Evolutionary conservation across 768 basidiomycete genomes (phyloP).

Genomic region (Boletus bicolor): DNA sequence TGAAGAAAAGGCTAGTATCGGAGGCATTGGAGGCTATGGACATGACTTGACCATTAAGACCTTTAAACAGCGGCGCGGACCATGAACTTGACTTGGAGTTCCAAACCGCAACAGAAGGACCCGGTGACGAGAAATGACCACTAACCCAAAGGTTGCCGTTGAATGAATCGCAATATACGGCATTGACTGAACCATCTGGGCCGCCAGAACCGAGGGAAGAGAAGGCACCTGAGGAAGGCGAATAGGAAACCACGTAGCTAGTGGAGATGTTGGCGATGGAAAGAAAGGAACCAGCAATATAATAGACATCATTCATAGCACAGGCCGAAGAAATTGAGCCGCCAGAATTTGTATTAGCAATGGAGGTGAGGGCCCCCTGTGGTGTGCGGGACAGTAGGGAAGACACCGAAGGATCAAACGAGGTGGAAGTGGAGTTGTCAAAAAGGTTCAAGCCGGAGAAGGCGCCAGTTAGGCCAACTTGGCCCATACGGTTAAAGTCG

Average conservation of each 20-base stretch:
- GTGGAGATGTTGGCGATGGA: slow-evolving; percentile 59
- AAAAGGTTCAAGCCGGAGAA: slow-evolving; percentile 86
- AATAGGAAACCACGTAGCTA: slow-evolving; percentile 76
- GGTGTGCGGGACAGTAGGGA: slow-evolving; percentile 64
- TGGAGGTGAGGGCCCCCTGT: slow-evolving; percentile 61
- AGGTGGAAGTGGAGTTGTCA: slow-evolving; percentile 49
- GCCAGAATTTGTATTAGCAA: slow-evolving; percentile 79
- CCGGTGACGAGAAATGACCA: slow-evolving; percentile 69
- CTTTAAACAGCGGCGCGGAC: slow-evolving; percentile 77
- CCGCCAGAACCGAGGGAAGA: slow-evolving; percentile 62
- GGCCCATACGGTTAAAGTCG: slow-evolving; percentile 85
- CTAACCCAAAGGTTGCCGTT: slow-evolving; percentile 73
- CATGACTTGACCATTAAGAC: slow-evolving; percentile 65
- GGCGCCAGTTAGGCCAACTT: slow-evolving; percentile 81
- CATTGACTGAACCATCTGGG: slow-evolving; percentile 69
- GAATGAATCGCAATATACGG: slow-evolving; percentile 73
- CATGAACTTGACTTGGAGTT: slow-evolving; percentile 61
- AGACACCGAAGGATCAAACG: slow-evolving; percentile 69
- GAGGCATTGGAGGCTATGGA: slow-evolving; percentile 77
- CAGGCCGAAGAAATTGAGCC: slow-evolving; percentile 78
- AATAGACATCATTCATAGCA: slow-evolving; percentile 62
- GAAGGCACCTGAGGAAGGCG: slow-evolving; percentile 54
- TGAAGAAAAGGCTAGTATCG: slow-evolving; percentile 74
- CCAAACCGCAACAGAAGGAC: slow-evolving; percentile 68
- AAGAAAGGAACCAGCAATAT: slow-evolving; percentile 81